Percentiles rank a stretch among this genome's conserved stretches.
phyloP scores from a whole-genome alignment of 2,329 filamentous ascomycete genomes.

The Colletotrichum lentis region DNA sequence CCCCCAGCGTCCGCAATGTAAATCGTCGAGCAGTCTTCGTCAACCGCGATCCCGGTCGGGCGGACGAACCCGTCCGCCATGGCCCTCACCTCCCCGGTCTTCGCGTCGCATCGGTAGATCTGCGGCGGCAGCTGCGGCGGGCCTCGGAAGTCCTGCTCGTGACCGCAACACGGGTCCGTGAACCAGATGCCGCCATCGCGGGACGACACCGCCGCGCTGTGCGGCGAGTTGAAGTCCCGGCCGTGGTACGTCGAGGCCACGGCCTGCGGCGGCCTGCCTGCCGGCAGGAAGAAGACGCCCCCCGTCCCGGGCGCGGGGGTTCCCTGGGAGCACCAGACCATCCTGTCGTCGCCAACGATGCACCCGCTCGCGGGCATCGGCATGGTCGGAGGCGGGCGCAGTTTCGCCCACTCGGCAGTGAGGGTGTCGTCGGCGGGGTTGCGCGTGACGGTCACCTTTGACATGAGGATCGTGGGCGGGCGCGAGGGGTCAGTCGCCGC shows the following conservation, averaged over 20 bases:
- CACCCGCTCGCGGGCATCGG: conserved; percentile 54
- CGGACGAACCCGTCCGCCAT: conserved; percentile 57
- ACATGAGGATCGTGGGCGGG: conserved; percentile 56
- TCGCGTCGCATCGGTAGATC: conserved; percentile 57
- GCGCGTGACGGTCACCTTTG: conserved; percentile 49
- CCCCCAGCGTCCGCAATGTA: conserved; percentile 55
- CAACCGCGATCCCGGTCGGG: conserved; percentile 54
- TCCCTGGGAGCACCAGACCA: conserved; percentile 56
- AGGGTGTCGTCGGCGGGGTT: conserved; percentile 42
- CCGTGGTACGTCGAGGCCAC: conserved; percentile 55
- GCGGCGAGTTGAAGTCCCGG: conserved; percentile 57
- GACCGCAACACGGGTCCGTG: conserved; percentile 56
- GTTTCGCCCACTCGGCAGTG: conserved; percentile 51
- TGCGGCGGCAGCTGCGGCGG: conserved; percentile 56
- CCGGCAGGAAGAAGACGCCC: conserved; percentile 35
- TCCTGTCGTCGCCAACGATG: conserved; percentile 51
- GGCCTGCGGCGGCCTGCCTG: conserved; percentile 42
- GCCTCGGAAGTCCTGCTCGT: conserved; percentile 55
- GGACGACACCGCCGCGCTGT: conserved; percentile 50
- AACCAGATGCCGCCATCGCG: conserved; percentile 57
- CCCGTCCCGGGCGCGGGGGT: conserved; percentile 35
- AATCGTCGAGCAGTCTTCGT: conserved; percentile 49
- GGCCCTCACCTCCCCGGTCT: conserved; percentile 53
- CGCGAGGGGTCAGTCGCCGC: conserved; percentile 48
- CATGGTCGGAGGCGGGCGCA: conserved; percentile 53